Base-by-base conservation (phyloP, 257 asterid species). In the Linderniella brevidens region DNA sequence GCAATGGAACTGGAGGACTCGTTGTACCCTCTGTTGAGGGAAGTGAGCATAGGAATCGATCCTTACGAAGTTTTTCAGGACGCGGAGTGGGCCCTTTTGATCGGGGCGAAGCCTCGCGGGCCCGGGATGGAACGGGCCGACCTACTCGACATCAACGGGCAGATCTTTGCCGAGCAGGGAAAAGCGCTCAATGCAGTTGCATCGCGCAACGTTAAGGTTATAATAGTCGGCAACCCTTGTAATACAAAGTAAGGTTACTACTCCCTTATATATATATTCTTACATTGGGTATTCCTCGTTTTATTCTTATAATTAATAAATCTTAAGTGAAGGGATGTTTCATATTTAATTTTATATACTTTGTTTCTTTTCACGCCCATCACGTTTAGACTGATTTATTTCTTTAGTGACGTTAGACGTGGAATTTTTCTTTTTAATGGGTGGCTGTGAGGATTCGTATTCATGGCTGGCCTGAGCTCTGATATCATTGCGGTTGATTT, bases 1-100 rank as follows among this genome's bases (percentile, higher is more conserved):
- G 99, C 99, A 16, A 90, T 90, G 99, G 99, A 90, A 58, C 93
- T 90, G 10, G 99, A 90, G 67, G 99, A 90, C 71, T 85, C 96
- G 19, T 55, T 90, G 64, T 90, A 66, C 68, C 99, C 99, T 51
- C 56, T 90, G 51, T 52, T 90, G 65, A 82, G 99, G 66, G 99
- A 90, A 71, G 99, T 90, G 59, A 85, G 80, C 46, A 82, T 90
- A 5, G 84, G 99, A 20, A 75, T 78, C 8, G 96, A 90, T 68
- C 85, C 99, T 18, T 85, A 85, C 37, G 99, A 85, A 25, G 86
- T 90, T 41, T 90, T 90, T 74, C 84, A 69, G 59, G 99, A 90
- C 62, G 99, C 74, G 1, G 94, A 85, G 52, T 90, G 99, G 99
- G 96, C 96, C 18, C 96, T 85, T 68, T 63, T 90, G 64, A 85